Base-by-base conservation (phyloP, 192 early-diverging fungal species). In the Coemansia sp. region DNA sequence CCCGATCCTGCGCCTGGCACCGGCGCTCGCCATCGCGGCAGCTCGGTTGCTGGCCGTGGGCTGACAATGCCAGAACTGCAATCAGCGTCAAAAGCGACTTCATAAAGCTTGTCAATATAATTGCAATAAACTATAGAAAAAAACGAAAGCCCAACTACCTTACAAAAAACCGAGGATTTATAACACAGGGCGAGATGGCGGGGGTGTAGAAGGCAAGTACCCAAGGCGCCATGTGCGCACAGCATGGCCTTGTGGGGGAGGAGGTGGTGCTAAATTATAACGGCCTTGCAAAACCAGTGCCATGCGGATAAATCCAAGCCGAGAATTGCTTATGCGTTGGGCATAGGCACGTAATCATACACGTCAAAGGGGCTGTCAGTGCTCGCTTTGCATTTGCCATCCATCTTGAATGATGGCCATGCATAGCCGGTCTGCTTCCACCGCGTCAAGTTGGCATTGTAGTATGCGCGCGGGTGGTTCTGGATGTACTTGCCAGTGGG, bases 401-500 rank as follows among this genome's bases (percentile, higher is more conserved):
- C 49, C 15, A 77, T n/a, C 52, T 72, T 66, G 55, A 66, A 81
- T 15, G 76, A 76, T 6, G 79, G 79, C 56, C 62, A 64, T 31
- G 51, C 42, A 40, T 77, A 81, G 42, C 71, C 66, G 30, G 79
- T 72, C 40, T 62, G 51, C 58, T 69, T 66, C 79, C 79, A 81
- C 20, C 54, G 51, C 17, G 69, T 76, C 32, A 72, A 50, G 45
- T 76, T 74, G 52, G 69, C 59, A 44, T 83, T 80, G 54, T 68
- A 61, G 67, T 81, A 83, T 0, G 80, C 81, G 14, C 77, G 63
- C 40, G 80, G 65, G 46, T 83, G 80, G 45, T 60, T 69, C 48
- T 77, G 64, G 18, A 83, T 83, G 52, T 83, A 83, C 51, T 76
- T 64, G 42, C 64, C 67, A 0, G 81, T 83, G 3, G 81, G 81